Evolutionary conservation across 2,329 filamentous ascomycete genomes (phyloP).

Genomic region (Cordyceps cicadae): DNA sequence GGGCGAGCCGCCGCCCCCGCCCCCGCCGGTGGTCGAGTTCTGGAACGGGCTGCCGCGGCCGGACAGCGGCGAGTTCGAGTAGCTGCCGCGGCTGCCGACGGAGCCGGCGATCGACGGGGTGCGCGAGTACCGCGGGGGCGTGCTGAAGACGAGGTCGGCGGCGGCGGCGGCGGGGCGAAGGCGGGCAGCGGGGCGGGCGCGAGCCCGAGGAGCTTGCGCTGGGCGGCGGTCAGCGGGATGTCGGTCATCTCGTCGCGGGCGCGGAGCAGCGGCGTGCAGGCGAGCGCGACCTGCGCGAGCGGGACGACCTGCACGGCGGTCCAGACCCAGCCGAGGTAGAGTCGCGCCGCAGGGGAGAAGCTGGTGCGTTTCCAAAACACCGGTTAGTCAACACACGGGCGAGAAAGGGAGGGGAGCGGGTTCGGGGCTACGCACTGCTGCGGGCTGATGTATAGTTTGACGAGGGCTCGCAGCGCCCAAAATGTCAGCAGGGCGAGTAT

Average conservation of each 20-base stretch:
- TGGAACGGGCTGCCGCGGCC: constrained; percentile 38
- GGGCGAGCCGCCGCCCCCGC: constrained; percentile 27
- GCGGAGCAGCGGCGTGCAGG: constrained; percentile 64
- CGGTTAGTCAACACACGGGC: neutral
- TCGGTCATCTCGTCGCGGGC: constrained; percentile 72
- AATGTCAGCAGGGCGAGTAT: constrained; percentile 36
- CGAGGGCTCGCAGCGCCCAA: constrained; percentile 27
- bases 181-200: constrained; percentile 52
- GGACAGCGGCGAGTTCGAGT: constrained; percentile 50
- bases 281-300: constrained; percentile 61
- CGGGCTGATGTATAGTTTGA: constrained; percentile 28
- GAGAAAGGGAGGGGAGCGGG: constrained; percentile 2
- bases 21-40: constrained; percentile 23
- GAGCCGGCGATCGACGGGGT: constrained; percentile 60
- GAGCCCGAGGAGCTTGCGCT: constrained; percentile 77
- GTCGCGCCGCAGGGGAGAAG: constrained; percentile 22
- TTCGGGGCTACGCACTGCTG: constrained; percentile 28
- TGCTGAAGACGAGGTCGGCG: constrained; percentile 53
- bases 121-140: constrained; percentile 77
- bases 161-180: constrained; percentile 44
- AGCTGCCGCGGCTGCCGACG: constrained; percentile 50
- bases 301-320: constrained; percentile 47
- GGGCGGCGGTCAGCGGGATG: constrained; percentile 69
- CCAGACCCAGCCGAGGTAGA: constrained; percentile 37
- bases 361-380: constrained; percentile 18